phyloP scores from a whole-genome alignment of 2,329 filamentous ascomycete genomes.

The Neodidymelliopsis sp. region DNA sequence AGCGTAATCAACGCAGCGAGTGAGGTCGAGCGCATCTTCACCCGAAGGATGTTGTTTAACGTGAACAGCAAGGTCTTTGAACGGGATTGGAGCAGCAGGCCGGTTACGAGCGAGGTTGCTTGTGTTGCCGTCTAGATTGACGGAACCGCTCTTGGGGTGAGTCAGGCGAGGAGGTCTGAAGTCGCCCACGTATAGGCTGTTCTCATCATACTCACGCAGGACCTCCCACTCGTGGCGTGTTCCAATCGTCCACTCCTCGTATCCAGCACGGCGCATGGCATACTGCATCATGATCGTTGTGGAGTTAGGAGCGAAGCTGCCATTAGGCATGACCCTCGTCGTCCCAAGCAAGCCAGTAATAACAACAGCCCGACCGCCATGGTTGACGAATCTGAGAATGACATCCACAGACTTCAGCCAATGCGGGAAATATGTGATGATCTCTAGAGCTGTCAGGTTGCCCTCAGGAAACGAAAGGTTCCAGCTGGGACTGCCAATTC shows the following conservation, averaged over 20 bases:
- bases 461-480: conserved; percentile 32
- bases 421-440: conserved; percentile 35
- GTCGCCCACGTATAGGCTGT: conserved; percentile 23
- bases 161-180: conserved; percentile 29
- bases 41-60: conserved; percentile 34
- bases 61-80: conserved; percentile 33
- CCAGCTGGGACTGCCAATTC: conserved; percentile 26
- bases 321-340: conserved; percentile 1
- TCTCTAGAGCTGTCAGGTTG: conserved; percentile 37
- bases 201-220: conserved; percentile 11
- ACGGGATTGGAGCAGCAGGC: conserved; percentile 19
- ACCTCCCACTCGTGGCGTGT: conserved; percentile 14
- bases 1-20: conserved; percentile 35
- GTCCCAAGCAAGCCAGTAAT: conserved; percentile 15
- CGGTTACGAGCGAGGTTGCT: conserved; percentile 10
- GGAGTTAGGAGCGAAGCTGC: conserved; percentile 20
- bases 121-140: conserved; percentile 3
- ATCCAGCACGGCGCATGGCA: conserved; percentile 29
- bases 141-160: conserved; percentile 18
- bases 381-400: conserved; percentile 28
- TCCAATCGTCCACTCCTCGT: conserved; percentile 22
- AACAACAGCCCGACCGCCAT: conserved; percentile 22
- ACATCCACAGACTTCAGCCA: conserved; percentile 38
- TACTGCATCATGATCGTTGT: conserved; percentile 31
- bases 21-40: conserved; percentile 39